Conservation (phyloP, 1,139 yeast genomes). For the Taphrina betulina region DNA sequence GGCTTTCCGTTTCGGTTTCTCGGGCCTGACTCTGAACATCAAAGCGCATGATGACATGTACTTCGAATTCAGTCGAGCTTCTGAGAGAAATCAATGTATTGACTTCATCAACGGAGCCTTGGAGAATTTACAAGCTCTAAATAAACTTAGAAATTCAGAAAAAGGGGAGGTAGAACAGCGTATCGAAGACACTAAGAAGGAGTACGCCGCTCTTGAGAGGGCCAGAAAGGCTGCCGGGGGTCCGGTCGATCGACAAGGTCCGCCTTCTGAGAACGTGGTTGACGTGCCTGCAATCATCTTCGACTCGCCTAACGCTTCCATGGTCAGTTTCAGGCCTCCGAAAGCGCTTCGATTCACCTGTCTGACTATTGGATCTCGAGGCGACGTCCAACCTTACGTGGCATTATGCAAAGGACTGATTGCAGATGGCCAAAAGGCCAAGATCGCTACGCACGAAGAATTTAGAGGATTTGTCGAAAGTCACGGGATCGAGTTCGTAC, state of each 20-base stretch:
- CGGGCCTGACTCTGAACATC: constrained; percentile 65
- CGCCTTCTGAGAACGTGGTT: constrained; percentile 14
- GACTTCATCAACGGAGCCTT: constrained; percentile 32
- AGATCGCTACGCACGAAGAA: constrained; percentile 82
- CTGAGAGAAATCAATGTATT: constrained; percentile 72
- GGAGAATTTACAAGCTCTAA: constrained; percentile 3
- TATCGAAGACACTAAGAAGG: constrained; percentile 39
- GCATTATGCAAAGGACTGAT: constrained; percentile 78
- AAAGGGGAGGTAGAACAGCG: neutral
- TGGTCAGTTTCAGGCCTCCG: constrained; percentile 36
- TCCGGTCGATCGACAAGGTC: constrained; percentile 30
- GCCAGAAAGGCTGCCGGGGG: constrained; percentile 16
- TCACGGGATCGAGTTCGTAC: constrained; percentile 67
- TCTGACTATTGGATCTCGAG: constrained; percentile 88
- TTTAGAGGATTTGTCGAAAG: constrained; percentile 70
- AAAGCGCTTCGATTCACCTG: constrained; percentile 60
- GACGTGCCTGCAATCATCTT: constrained; percentile 38
- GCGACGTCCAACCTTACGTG: constrained; percentile 94
- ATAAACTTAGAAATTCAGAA: constrained; percentile 3
- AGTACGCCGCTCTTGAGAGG: constrained; percentile 38
- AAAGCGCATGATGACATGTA: constrained; percentile 74
- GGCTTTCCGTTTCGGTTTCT: constrained; percentile 65
- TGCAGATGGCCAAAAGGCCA: constrained; percentile 76
- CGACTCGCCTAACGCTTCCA: constrained; percentile 35
- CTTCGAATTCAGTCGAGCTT: constrained; percentile 69